Base-by-base conservation (phyloP, 257 asterid species). In the Fraxinus excelsior region DNA sequence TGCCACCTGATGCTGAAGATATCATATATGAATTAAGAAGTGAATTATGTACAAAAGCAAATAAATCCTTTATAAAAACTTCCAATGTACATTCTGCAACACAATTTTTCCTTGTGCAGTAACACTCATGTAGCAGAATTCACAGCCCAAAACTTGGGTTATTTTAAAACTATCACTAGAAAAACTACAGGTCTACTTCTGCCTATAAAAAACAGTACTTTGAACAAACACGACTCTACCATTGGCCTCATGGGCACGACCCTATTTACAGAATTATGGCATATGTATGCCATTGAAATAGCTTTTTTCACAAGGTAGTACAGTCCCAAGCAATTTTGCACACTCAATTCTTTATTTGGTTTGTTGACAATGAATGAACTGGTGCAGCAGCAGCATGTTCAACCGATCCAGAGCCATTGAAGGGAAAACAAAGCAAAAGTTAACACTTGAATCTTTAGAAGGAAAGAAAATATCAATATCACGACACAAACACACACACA, bases 231-330 rank as follows among this genome's bases (percentile, higher is more conserved):
- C 81, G 72, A 68, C 83, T 85, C 85, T 87, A 81, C 87, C 78
- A 74, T 72, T 84, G 79, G 77, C 75, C 77, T 75, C 66, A 76
- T 46, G 82, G 82, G 78, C 74, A 1, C 75, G 74, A 80, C 80
- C 85, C 82, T 91, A 90, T 91, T 66, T 90, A 91, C 94, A 89
- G 74, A 76, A 78, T 62, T 80, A 81, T 74, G 76, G 84, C 85
- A 67, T 80, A 40, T 29, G 3, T 38, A 38, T 49, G 80, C 86
- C 86, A 76, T 75, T 49, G 82, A 77, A 78, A 87, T 81, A 40
- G 73, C 68, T 80, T 79, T 78, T 40, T 38, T 38, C 13, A 69
- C 78, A 70, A 65, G 77, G 75, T 76, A 70, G 71, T 80, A 70
- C 81, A 29, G 51, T 60, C 81, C 78, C 74, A 64, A 69, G 62